Base-by-base conservation (phyloP, 2,329 filamentous ascomycete genomes). In the Fusarium pilosicola region DNA sequence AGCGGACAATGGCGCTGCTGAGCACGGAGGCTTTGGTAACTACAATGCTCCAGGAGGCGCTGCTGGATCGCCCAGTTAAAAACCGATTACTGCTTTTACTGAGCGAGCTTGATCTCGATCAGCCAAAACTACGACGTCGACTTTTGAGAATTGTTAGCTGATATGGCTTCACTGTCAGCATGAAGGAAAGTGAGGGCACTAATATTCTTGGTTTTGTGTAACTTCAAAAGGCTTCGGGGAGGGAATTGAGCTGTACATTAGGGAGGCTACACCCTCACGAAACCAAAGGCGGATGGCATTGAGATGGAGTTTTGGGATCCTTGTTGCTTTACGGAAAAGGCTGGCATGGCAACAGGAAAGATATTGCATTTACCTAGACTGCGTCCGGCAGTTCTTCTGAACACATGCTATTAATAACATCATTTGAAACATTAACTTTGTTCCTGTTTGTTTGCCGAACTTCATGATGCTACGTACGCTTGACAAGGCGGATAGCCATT, bases 11-110 rank as follows among this genome's bases (percentile, higher is more conserved):
- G 84, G 85, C 65, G 83, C 84, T n/a, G 84, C 84, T 42, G 88
- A 90, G 70, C 86, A 90, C 69, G 87, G 88, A 62, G 87, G 88
- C 12, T 91, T 91, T 80, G 89, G 89, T 65, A 86, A 88, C 62
- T 88, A 88, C 80, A 84, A 83, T 57, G 84, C 85, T 24, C 82
- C 83, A 12, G 60, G 78, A 15, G 78, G 73, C 34, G 75, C 72
- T 54, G 81, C 81, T 61, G 81, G 80, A 60, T 84, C 82, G 44
- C 82, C 82, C n/a, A 76, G 65, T 42, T 80, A 69, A 39, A 49
- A 9, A 24, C 26, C 22, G 12, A 20, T 32, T 51, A 49, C 39
- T 48, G n/a, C 54, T 44, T 34, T 34, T 45, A 41, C 22, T 36
- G 51, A 32, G 26, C 9, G 26, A 49, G 41, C 49, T 36, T 46